Percentiles rank a stretch among this genome's conserved stretches.
phyloP scores from a whole-genome alignment of 345 rosid genomes.

The Melastoma malabathricum region DNA sequence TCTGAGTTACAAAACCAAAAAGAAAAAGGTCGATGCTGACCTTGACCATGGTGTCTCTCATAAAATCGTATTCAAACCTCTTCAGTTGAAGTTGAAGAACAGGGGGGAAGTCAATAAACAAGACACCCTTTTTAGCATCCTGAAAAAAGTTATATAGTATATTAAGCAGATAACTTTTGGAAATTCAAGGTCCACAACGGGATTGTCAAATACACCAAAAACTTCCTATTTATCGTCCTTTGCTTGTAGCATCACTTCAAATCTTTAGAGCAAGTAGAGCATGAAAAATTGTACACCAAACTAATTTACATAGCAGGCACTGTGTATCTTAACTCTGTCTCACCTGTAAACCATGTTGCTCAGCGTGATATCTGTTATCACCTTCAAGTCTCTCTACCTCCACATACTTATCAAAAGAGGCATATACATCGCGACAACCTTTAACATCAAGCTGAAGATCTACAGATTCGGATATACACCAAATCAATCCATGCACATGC shows the following conservation, averaged over 20 bases:
- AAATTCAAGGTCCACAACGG: too few species aligned
- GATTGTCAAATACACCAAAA: too few species aligned
- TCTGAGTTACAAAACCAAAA: not conserved
- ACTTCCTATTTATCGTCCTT: too few species aligned
- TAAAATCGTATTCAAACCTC: conserved; percentile 51
- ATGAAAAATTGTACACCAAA: too few species aligned
- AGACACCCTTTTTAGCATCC: conserved; percentile 55
- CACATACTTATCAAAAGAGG: conserved; percentile 70
- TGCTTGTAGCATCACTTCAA: too few species aligned
- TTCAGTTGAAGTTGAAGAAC: conserved; percentile 53
- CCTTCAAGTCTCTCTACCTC: conserved; percentile 77
- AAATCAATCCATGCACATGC: conserved; percentile 17
- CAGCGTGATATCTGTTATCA: conserved; percentile 66
- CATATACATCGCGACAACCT: conserved; percentile 71
- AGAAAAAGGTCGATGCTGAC: conserved; percentile 14
- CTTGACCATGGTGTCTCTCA: conserved; percentile 57
- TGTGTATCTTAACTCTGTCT: conserved; percentile 2
- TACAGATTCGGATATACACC: conserved; percentile 18
- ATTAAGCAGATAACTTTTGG: not conserved
- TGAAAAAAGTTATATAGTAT: conserved; percentile 9
- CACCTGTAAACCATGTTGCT: conserved; percentile 64
- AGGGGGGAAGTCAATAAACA: conserved; percentile 49
- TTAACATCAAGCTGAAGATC: conserved; percentile 86
- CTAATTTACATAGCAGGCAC: too few species aligned
- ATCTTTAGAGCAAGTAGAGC: too few species aligned